A percentile compares a stretch with the other conserved stretches of the same genome.
Evolutionary conservation across 805 yeast species (phyloP).

Genomic region (Lachancea cidri): DNA sequence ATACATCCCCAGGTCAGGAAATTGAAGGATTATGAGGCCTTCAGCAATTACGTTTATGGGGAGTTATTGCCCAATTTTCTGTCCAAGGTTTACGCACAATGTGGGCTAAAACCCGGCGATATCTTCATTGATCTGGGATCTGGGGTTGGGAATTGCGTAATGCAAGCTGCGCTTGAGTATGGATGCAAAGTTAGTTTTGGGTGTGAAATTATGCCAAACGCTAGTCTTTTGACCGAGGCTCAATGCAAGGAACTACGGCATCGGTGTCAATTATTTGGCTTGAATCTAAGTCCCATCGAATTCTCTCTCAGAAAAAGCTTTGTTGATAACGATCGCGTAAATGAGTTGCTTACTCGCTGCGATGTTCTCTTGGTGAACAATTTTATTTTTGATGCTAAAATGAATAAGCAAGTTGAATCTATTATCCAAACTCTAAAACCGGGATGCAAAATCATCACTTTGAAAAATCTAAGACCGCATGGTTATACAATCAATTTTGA

Average conservation of each 20-base stretch:
- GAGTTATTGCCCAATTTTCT: constrained; percentile 78
- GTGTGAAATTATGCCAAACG: constrained; percentile 83
- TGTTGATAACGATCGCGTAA: constrained; percentile 56
- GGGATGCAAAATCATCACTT: constrained; percentile 74
- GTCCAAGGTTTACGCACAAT: constrained; percentile 57
- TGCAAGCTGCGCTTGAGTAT: constrained; percentile 83
- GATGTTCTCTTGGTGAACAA: constrained; percentile 78
- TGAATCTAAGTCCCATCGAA: constrained; percentile 49
- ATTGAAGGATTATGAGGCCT: constrained; percentile 70
- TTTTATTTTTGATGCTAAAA: constrained; percentile 71
- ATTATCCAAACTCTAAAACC: constrained; percentile 58
- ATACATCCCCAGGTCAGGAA: constrained; percentile 69
- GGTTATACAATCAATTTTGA: constrained; percentile 58
- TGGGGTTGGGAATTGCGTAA: constrained; percentile 88
- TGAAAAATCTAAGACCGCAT: constrained; percentile 74
- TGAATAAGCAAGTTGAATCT: constrained; percentile 63
- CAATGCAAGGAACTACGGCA: constrained; percentile 56
- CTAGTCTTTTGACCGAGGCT: constrained; percentile 57
- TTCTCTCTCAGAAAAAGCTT: constrained; percentile 68
- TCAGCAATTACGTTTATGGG: constrained; percentile 87
- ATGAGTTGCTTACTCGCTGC: constrained; percentile 48
- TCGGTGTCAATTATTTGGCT: constrained; percentile 59
- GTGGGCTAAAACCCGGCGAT: constrained; percentile 47
- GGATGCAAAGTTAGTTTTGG: constrained; percentile 78
- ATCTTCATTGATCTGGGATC: constrained; percentile 87